These are phyloP conservation scores for Lichtheimia ornata DNA, from an alignment of 371 early-diverging fungal genomes.

Conservation along the genomic window DNA sequence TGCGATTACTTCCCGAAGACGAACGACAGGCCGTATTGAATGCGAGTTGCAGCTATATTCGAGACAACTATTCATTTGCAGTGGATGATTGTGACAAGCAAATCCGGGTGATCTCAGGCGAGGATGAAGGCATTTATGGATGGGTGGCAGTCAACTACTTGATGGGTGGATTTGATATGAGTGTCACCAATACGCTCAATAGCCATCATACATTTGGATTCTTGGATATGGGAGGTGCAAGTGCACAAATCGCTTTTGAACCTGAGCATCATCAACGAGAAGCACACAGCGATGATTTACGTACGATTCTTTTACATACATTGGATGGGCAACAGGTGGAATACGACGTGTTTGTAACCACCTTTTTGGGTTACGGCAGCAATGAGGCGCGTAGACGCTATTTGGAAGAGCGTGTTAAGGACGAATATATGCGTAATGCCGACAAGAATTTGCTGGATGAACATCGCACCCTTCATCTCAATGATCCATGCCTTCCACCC, in stretches of 20 bases:
- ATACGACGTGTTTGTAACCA: conserved; percentile 84
- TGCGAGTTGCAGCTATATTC: conserved; percentile 68
- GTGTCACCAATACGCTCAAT: conserved; percentile 30
- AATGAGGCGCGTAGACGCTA: conserved; percentile 91
- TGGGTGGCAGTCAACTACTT: conserved; percentile 95
- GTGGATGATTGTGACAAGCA: conserved; percentile 68
- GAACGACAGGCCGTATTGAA: conserved; percentile 62
- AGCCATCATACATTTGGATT: conserved; percentile 82
- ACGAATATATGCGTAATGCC: conserved; percentile 12
- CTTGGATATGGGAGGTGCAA: conserved; percentile 90
- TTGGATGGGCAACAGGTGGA: conserved; percentile 64
- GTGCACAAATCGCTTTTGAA: conserved; percentile 86
- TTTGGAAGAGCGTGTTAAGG: conserved; percentile 38
- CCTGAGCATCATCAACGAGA: conserved; percentile 61
- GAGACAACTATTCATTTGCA: conserved; percentile 59
- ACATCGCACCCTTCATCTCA: conserved; percentile 40
- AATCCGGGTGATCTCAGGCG: conserved; percentile 88
- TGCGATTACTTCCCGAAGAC: conserved; percentile 73
- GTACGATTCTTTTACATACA: conserved; percentile 64
- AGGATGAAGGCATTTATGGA: conserved; percentile 93
- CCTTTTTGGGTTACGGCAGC: conserved; percentile 94
- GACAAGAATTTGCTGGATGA: conserved; percentile 16
- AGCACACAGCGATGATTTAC: conserved; percentile 71
- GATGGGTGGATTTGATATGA: conserved; percentile 70
- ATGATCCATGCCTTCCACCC: conserved; percentile 84